Evolutionary conservation across 805 yeast species (phyloP).

Genomic region (Candida incommunis): DNA sequence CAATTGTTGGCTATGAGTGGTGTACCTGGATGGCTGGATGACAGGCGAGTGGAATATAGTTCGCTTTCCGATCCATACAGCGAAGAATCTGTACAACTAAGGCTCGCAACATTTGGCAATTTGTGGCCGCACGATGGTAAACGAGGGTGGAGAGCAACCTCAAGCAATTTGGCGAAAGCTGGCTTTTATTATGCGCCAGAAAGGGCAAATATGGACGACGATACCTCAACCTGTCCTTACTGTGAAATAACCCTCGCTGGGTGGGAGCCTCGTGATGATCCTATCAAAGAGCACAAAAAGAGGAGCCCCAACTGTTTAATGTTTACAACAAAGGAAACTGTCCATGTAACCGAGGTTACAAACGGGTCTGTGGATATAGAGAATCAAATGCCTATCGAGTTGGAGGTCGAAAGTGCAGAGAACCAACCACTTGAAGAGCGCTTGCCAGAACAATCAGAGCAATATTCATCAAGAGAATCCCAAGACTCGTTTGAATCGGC

Average conservation of each 20-base stretch:
- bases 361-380: background rate
- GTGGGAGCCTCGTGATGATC: slow-evolving; percentile 58
- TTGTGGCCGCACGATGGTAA: slow-evolving; percentile 32
- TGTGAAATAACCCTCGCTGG: slow-evolving; percentile 55
- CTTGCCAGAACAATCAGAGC: background rate
- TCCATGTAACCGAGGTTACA: background rate
- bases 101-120: slow-evolving; percentile 11
- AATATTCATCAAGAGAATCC: background rate
- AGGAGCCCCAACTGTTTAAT: slow-evolving; percentile 30
- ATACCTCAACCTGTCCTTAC: slow-evolving; percentile 46
- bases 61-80: background rate
- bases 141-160: slow-evolving; percentile 27
- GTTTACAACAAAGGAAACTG: slow-evolving; percentile 17
- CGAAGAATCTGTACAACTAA: slow-evolving; percentile 1
- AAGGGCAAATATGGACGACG: slow-evolving; percentile 28
- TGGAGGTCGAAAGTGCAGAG: background rate
- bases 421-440: background rate
- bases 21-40: background rate
- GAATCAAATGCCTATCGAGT: background rate
- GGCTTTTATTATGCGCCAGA: slow-evolving; percentile 52
- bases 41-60: background rate
- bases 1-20: slow-evolving; percentile 2
- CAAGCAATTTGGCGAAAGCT: slow-evolving; percentile 29
- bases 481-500: background rate
- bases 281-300: slow-evolving; percentile 38